phyloP scores from a whole-genome alignment of 2,329 filamentous ascomycete species.

The Colletotrichum tofieldiae region DNA sequence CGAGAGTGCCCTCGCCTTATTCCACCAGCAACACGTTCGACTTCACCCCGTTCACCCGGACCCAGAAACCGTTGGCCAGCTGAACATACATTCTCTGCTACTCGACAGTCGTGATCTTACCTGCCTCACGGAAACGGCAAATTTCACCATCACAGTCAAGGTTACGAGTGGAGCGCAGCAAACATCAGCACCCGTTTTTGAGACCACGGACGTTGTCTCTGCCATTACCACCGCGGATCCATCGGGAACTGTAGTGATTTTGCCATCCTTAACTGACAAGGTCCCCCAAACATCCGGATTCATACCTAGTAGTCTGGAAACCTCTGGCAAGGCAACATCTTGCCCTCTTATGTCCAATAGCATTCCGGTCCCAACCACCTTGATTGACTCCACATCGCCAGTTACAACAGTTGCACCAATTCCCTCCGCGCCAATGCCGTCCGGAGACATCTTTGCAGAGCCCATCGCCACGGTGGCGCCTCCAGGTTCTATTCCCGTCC shows the following conservation, averaged over 20 bases:
- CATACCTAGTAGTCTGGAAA: slow-evolving; percentile 46
- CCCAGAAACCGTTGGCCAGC: slow-evolving; percentile 39
- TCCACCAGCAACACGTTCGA: slow-evolving; percentile 40
- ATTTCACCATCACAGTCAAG: slow-evolving; percentile 32
- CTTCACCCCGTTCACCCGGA: slow-evolving; percentile 29
- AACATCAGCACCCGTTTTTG: slow-evolving; percentile 6
- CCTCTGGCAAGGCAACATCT: slow-evolving; percentile 44
- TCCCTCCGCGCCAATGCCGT: slow-evolving; percentile 47
- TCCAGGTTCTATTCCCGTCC: slow-evolving; percentile 61
- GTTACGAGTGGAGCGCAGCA: slow-evolving; percentile 31
- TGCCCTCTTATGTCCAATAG: slow-evolving; percentile 49
- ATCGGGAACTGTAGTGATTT: slow-evolving; percentile 49
- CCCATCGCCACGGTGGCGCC: slow-evolving; percentile 70
- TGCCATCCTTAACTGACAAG: slow-evolving; percentile 50
- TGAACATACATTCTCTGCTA: slow-evolving; percentile 26
- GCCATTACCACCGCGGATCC: slow-evolving; percentile 47
- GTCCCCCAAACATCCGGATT: slow-evolving; percentile 52
- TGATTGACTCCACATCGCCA: slow-evolving; percentile 46
- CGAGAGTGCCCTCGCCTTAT: slow-evolving; percentile 29
- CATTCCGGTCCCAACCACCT: slow-evolving; percentile 56
- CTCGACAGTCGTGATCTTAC: slow-evolving; percentile 33
- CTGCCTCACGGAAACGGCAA: slow-evolving; percentile 38
- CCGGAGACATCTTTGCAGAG: slow-evolving; percentile 67
- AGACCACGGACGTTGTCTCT: slow-evolving; percentile 45
- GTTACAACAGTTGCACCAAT: slow-evolving; percentile 5